These are phyloP conservation scores for Salix suchowensis DNA, from an alignment of 345 rosid species.

Conservation along the genomic window DNA sequence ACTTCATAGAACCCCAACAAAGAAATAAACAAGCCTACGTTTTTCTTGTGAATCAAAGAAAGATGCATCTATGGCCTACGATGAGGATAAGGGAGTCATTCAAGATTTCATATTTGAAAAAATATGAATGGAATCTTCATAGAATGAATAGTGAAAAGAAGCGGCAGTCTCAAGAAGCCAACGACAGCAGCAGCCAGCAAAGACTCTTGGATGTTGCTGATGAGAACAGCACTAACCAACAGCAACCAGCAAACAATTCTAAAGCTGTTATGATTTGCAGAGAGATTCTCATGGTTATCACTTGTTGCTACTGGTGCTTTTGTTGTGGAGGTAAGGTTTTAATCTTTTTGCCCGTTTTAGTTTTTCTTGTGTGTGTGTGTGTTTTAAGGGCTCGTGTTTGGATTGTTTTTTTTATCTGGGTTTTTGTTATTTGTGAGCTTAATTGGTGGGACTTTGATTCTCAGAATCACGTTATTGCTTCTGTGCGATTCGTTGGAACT, in stretches of 20 bases:
- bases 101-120: conserved; percentile 39
- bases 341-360: not conserved
- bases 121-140: conserved; percentile 52
- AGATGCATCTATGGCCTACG: conserved; percentile 75
- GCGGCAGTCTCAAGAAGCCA: conserved; percentile 7
- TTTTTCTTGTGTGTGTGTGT: not conserved
- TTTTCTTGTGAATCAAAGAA: not conserved
- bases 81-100: conserved; percentile 56
- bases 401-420: not conserved
- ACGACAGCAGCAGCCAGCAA: conserved; percentile 21
- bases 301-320: conserved; percentile 57
- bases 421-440: not conserved
- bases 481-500: not conserved
- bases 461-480: not conserved
- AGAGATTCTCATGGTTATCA: conserved; percentile 34
- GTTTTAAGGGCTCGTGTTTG: not conserved
- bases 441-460: conserved; percentile 1
- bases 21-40: not conserved
- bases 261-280: conserved; percentile 19
- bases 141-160: conserved; percentile 51
- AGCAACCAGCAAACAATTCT: not conserved
- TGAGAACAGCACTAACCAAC: not conserved
- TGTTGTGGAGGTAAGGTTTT: conserved; percentile 46
- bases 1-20: not conserved
- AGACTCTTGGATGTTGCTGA: conserved; percentile 28